Conservation (phyloP, 371 early-diverging fungal genomes). For the Actinomortierella ambigua region DNA sequence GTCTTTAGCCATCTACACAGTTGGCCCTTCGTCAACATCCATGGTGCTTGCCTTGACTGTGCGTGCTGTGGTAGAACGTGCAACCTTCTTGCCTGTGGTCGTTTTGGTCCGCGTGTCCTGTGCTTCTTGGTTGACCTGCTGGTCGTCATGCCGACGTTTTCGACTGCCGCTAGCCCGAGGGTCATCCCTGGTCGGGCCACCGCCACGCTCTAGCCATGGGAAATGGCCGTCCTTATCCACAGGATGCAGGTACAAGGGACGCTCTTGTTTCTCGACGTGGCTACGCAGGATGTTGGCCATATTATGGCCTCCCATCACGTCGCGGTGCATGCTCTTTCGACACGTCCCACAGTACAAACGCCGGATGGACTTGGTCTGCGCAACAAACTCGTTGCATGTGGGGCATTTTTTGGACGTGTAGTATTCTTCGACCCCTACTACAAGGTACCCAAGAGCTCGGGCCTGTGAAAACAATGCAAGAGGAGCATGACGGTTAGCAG, state of each 20-base stretch:
- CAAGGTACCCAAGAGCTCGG: not conserved
- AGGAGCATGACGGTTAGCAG: not conserved
- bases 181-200: too few relatives aligned
- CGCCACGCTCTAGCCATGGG: too few relatives aligned
- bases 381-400: slow-evolving; percentile 1
- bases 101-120: too few relatives aligned
- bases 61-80: too few relatives aligned
- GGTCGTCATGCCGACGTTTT: too few relatives aligned
- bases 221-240: too few relatives aligned
- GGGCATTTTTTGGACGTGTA: slow-evolving; percentile 4
- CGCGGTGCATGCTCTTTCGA: slow-evolving; percentile 2
- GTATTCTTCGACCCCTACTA: not conserved
- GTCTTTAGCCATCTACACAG: too few relatives aligned
- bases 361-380: not conserved
- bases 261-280: not conserved
- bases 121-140: too few relatives aligned
- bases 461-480: not conserved
- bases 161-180: too few relatives aligned
- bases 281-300: slow-evolving; percentile 2
- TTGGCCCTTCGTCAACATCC: too few relatives aligned
- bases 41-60: too few relatives aligned
- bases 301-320: slow-evolving; percentile 5
- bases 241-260: not conserved
- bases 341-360: not conserved
- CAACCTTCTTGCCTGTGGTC: too few relatives aligned